Conservation (phyloP, 495 filamentous ascomycete genomes). For the Tuber aestivum region DNA sequence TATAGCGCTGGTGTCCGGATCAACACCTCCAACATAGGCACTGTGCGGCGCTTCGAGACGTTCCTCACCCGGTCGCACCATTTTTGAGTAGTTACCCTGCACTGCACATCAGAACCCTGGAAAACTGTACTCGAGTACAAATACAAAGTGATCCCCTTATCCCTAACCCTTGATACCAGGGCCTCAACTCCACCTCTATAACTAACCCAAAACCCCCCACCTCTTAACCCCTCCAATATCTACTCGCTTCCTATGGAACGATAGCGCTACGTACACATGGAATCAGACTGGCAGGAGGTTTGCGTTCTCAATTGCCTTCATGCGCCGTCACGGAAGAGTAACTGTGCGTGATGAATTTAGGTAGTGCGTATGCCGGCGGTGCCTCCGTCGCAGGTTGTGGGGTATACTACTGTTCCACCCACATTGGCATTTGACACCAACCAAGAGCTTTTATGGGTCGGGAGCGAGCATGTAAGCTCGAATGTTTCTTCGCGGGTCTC, state of each 20-base stretch:
- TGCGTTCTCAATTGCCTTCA: neutral
- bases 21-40: neutral
- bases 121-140: neutral
- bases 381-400: constrained; percentile 30
- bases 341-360: constrained; percentile 15
- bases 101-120: neutral
- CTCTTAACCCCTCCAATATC: neutral
- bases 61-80: neutral
- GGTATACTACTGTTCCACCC: constrained; percentile 29
- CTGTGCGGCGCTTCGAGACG: neutral
- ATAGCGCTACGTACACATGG: constrained; percentile 30
- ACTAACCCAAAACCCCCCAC: neutral
- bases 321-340: constrained; percentile 3
- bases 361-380: constrained; percentile 34
- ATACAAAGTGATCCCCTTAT: neutral
- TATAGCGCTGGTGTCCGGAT: neutral
- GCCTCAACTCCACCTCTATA: neutral
- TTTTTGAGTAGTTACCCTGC: neutral
- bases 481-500: neutral
- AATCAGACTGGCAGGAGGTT: constrained; percentile 43
- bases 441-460: constrained; percentile 85
- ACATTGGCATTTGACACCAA: constrained; percentile 72
- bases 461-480: constrained; percentile 71
- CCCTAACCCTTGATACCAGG: neutral
- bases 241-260: constrained; percentile 17